These are phyloP conservation scores for Phaffia australis DNA, from an alignment of 768 basidiomycete species.

Conservation along the genomic window DNA sequence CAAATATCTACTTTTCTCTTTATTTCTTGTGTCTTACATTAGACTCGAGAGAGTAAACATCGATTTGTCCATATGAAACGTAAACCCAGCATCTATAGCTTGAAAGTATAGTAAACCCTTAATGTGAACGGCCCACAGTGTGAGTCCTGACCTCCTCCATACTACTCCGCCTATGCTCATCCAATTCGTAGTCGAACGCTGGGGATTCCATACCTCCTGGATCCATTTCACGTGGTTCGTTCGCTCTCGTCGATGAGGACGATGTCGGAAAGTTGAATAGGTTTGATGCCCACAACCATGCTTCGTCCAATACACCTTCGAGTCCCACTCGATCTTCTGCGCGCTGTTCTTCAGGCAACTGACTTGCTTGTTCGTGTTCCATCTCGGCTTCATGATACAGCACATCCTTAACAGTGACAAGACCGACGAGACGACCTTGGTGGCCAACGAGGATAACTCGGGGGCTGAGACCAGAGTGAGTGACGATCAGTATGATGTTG, in stretches of 20 bases:
- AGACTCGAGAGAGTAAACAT: no score
- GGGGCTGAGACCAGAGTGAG: conserved; percentile 48
- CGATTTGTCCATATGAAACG: no score
- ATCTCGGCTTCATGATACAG: conserved; percentile 60
- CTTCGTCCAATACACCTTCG: conserved; percentile 30
- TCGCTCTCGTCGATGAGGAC: neutral
- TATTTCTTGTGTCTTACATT: no score
- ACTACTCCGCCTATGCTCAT: neutral
- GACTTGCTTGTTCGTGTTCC: conserved; percentile 31
- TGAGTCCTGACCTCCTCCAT: no score
- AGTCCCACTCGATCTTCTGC: conserved; percentile 29
- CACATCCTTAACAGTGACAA: conserved; percentile 94
- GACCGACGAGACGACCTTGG: conserved; percentile 65
- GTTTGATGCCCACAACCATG: conserved; percentile 15
- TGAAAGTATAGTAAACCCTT: no score
- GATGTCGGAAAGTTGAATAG: neutral
- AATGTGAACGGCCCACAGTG: no score
- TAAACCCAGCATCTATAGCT: no score
- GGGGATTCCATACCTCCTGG: neutral
- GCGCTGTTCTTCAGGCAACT: conserved; percentile 24
- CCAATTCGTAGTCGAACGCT: conserved; percentile 14
- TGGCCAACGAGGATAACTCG: conserved; percentile 92
- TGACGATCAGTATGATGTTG: neutral
- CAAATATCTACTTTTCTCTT: no score
- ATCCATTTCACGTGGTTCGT: neutral